A percentile compares a stretch with the other conserved stretches of the same genome.
These are phyloP conservation scores for Populus hybrid DNA, from an alignment of 441 rosid genomes.

Conservation along the genomic window DNA sequence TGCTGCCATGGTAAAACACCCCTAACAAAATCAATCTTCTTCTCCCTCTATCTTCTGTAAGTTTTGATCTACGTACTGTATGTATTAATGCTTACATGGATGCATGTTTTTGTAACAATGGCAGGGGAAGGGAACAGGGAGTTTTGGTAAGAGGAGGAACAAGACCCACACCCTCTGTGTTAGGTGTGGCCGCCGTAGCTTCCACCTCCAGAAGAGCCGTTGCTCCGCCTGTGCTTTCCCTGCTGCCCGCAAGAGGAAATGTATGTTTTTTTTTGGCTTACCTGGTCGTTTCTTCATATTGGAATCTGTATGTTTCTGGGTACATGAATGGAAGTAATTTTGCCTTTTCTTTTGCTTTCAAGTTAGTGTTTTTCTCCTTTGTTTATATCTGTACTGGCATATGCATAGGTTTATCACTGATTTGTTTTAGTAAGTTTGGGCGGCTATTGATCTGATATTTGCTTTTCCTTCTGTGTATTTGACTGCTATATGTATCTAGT, in stretches of 20 bases:
- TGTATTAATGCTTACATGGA: background rate
- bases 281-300: background rate
- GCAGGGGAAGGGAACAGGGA: conserved; percentile 95
- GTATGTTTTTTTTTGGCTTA: conserved; percentile 32
- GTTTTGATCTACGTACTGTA: background rate
- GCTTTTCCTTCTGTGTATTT: too few relatives aligned
- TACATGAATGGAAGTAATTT: background rate
- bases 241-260: conserved; percentile 80
- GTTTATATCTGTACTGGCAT: background rate
- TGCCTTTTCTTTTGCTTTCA: background rate
- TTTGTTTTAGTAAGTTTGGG: background rate
- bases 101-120: background rate
- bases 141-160: conserved; percentile 97
- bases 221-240: conserved; percentile 86
- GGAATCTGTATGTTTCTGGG: background rate
- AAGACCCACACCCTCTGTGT: conserved; percentile 93
- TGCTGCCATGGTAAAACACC: conserved; percentile 32
- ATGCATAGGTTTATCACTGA: background rate
- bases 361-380: too few relatives aligned
- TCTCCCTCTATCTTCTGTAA: background rate
- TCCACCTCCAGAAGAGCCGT: conserved; percentile 94
- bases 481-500: too few relatives aligned
- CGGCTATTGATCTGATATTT: too few relatives aligned
- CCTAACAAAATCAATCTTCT: background rate
- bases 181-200: conserved; percentile 93